Conservation (phyloP, 2,329 filamentous ascomycete genomes). For the Colletotrichum scovillei region DNA sequence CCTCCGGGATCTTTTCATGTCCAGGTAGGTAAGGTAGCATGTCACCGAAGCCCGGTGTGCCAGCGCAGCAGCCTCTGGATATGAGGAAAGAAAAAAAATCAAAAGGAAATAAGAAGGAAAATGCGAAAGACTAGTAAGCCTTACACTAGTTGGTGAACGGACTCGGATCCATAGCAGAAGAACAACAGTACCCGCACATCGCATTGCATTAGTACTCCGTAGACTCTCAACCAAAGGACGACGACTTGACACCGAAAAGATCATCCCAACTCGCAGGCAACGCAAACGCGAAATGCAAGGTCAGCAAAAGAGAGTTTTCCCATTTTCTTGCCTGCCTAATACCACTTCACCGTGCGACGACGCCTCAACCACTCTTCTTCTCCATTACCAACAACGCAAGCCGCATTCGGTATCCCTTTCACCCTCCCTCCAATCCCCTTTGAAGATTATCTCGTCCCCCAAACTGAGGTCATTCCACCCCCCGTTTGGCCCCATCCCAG, state of each 20-base stretch:
- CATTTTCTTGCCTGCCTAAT: neutral
- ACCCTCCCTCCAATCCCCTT: neutral
- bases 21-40: neutral
- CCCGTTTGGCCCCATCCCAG: neutral
- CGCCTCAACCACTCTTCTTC: neutral
- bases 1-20: neutral
- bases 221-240: neutral
- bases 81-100: neutral
- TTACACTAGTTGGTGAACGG: neutral
- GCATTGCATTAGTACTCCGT: too few relatives aligned
- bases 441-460: neutral
- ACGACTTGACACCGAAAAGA: neutral
- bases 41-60: neutral
- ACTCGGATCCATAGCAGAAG: neutral
- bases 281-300: neutral
- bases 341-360: conserved; percentile 1
- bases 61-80: neutral
- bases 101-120: neutral
- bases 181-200: neutral
- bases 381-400: neutral
- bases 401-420: neutral
- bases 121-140: neutral
- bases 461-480: conserved; percentile 2
- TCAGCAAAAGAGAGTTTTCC: conserved; percentile 3
- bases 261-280: neutral